These are phyloP conservation scores for Tulasnella sp. DNA, from an alignment of 768 basidiomycete species.

Conservation along the genomic window DNA sequence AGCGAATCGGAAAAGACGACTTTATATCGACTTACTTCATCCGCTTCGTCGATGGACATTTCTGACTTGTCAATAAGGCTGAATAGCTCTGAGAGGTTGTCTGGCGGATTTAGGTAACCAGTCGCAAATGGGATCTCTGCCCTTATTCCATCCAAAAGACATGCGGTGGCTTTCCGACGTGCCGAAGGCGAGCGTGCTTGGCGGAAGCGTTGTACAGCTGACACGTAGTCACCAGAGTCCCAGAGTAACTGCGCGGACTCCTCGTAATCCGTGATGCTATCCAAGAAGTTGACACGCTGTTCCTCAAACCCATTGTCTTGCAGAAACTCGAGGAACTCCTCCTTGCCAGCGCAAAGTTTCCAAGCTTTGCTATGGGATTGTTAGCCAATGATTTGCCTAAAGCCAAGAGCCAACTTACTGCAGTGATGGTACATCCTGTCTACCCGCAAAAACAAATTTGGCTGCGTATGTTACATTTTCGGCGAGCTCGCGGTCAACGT, in stretches of 20 bases:
- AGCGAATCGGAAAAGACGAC: neutral
- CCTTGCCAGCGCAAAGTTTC: slow-evolving; percentile 48
- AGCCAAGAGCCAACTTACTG: slow-evolving; percentile 26
- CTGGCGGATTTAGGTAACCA: neutral
- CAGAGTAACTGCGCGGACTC: slow-evolving; percentile 56
- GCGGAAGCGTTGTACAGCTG: neutral
- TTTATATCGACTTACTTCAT: neutral
- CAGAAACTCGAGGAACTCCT: slow-evolving; percentile 56
- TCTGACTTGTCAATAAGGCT: neutral
- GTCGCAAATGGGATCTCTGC: neutral
- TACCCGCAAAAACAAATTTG: slow-evolving; percentile 47
- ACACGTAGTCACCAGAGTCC: slow-evolving; percentile 41
- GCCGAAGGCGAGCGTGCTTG: neutral
- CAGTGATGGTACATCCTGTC: slow-evolving; percentile 30
- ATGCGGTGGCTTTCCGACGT: neutral
- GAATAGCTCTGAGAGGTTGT: neutral
- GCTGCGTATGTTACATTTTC: slow-evolving; percentile 46
- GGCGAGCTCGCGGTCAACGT: slow-evolving; percentile 39
- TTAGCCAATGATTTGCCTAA: slow-evolving; percentile 37
- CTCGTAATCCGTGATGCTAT: slow-evolving; percentile 42
- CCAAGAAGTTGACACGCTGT: slow-evolving; percentile 48
- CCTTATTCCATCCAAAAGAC: neutral
- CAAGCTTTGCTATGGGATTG: slow-evolving; percentile 44
- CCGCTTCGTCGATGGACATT: neutral
- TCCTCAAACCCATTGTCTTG: slow-evolving; percentile 53